Evolutionary conservation across 306 rosid genomes (phyloP).

Genomic region (Pyrus pyrifolia): DNA sequence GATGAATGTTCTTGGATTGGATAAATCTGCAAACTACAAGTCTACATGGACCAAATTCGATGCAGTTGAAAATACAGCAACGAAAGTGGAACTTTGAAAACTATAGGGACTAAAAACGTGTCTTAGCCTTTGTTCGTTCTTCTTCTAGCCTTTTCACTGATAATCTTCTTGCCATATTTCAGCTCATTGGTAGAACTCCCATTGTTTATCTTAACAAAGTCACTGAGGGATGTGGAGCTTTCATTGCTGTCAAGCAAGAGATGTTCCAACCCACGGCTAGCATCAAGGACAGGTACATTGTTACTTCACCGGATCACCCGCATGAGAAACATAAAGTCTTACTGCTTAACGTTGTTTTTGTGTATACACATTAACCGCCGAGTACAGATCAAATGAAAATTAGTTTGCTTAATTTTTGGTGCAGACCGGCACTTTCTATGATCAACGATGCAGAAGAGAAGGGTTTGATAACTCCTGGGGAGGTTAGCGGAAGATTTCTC

Average conservation of each 20-base stretch:
- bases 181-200: constrained; percentile 93
- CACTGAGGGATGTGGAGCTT: constrained; percentile 89
- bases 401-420: background rate
- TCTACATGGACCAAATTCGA: background rate
- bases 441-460: constrained; percentile 43
- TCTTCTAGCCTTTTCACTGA: background rate
- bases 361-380: background rate
- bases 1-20: background rate
- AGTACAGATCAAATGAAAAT: background rate
- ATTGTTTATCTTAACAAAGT: constrained; percentile 89
- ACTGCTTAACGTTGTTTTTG: background rate
- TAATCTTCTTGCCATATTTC: background rate
- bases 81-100: background rate
- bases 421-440: constrained; percentile 53
- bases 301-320: background rate
- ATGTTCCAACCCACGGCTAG: constrained; percentile 97
- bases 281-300: constrained; percentile 81
- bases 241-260: constrained; percentile 93
- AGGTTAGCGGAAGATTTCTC: constrained; percentile 28
- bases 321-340: background rate
- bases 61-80: background rate
- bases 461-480: constrained; percentile 45
- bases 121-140: background rate
- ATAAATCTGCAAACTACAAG: background rate
- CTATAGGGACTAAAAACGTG: background rate